Conservation (phyloP, 2,329 filamentous ascomycete species). For the Thermothelomyces thermophilus region DNA sequence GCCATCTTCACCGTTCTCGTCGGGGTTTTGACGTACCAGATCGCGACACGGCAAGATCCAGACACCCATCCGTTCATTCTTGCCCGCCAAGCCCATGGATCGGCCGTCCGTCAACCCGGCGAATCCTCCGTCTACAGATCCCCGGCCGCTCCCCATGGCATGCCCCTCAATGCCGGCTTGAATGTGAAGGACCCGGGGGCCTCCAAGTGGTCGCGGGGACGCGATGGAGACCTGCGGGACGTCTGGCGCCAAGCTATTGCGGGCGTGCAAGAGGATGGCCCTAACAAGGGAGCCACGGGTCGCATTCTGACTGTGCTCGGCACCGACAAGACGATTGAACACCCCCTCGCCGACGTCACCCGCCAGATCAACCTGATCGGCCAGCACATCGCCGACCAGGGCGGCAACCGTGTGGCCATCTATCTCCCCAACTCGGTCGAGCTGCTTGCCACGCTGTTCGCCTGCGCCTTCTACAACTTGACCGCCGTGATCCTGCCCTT, state of each 20-base stretch:
- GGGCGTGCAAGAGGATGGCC: slow-evolving; percentile 58
- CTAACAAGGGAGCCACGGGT: slow-evolving; percentile 53
- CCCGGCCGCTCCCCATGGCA: slow-evolving; percentile 78
- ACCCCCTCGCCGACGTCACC: slow-evolving; percentile 65
- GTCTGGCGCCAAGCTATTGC: slow-evolving; percentile 72
- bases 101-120: slow-evolving; percentile 72
- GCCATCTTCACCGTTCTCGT: slow-evolving; percentile 60
- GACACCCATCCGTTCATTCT: slow-evolving; percentile 91
- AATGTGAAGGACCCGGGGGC: slow-evolving; percentile 75
- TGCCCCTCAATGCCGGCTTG: slow-evolving; percentile 68
- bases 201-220: slow-evolving; percentile 75
- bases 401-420: slow-evolving; percentile 72
- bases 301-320: slow-evolving; percentile 75
- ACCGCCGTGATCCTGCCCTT: slow-evolving; percentile 82
- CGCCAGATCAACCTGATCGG: slow-evolving; percentile 86
- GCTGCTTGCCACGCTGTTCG: slow-evolving; percentile 74
- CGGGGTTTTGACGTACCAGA: slow-evolving; percentile 61
- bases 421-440: slow-evolving; percentile 93
- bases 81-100: slow-evolving; percentile 71
- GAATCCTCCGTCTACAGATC: slow-evolving; percentile 83
- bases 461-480: slow-evolving; percentile 82
- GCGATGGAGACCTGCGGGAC: slow-evolving; percentile 84
- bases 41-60: slow-evolving; percentile 68
- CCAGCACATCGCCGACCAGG: slow-evolving; percentile 63
- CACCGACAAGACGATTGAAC: slow-evolving; percentile 65